A percentile compares a stretch with the other conserved stretches of the same genome.
These are phyloP conservation scores for Hirschioporus abietinus DNA, from an alignment of 768 basidiomycete species.

Conservation along the genomic window DNA sequence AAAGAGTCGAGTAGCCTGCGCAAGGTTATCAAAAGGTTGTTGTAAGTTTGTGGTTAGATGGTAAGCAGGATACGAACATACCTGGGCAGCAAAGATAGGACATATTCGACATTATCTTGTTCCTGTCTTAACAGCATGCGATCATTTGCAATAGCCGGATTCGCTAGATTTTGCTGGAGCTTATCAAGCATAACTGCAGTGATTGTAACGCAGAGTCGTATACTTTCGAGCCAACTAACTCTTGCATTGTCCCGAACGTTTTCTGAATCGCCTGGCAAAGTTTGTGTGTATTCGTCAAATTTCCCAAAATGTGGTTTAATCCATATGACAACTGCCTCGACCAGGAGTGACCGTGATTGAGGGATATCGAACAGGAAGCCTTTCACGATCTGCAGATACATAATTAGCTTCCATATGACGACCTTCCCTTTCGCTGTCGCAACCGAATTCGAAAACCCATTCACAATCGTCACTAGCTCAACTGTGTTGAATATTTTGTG, in stretches of 20 bases:
- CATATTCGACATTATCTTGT: constrained; percentile 86
- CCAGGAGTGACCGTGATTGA: constrained; percentile 69
- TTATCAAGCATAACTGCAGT: constrained; percentile 88
- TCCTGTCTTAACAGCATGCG: constrained; percentile 65
- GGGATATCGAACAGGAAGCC: constrained; percentile 83
- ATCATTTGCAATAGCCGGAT: constrained; percentile 57
- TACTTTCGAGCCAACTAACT: constrained; percentile 84
- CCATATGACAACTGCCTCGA: constrained; percentile 88
- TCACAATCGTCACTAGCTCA: constrained; percentile 83
- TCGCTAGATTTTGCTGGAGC: constrained; percentile 73
- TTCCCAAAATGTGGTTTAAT: constrained; percentile 92
- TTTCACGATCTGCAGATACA: constrained; percentile 89
- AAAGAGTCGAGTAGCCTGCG: constrained; percentile 81
- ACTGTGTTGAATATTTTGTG: constrained; percentile 72
- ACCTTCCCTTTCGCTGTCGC: constrained; percentile 78
- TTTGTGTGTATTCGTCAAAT: constrained; percentile 76
- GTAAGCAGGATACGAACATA: constrained; percentile 26
- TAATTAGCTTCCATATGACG: constrained; percentile 88
- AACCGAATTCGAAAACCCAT: constrained; percentile 83
- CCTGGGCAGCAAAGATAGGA: constrained; percentile 82
- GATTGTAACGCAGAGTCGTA: constrained; percentile 85
- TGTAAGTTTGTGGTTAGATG: neutral
- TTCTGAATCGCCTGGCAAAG: constrained; percentile 62
- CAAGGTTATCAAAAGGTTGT: constrained; percentile 10
- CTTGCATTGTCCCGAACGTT: constrained; percentile 64